phyloP scores from a whole-genome alignment of 768 basidiomycete genomes.

The Melanogaster broomeanus region DNA sequence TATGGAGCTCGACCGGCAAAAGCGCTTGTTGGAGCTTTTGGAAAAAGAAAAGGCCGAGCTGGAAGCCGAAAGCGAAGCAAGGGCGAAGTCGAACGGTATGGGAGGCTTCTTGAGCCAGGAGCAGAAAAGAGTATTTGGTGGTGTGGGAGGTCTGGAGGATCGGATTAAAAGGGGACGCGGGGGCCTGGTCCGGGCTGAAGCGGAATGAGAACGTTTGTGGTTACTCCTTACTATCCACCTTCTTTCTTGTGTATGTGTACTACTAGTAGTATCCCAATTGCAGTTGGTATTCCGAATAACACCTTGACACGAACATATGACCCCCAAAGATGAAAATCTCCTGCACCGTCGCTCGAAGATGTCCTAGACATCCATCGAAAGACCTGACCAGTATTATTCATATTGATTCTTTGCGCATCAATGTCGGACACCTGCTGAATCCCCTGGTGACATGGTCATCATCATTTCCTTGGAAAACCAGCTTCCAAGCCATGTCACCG shows the following conservation, averaged over 20 bases:
- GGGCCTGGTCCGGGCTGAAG: conserved; percentile 68
- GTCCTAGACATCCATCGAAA: neutral
- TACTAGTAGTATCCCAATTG: conserved; percentile 3
- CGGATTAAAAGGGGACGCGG: conserved; percentile 72
- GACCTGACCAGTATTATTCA: too few relatives aligned
- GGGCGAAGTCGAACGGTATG: conserved; percentile 75
- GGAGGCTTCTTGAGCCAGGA: conserved; percentile 81
- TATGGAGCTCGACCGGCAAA: conserved; percentile 69
- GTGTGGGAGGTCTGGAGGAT: conserved; percentile 75
- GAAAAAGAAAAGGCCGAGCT: conserved; percentile 79
- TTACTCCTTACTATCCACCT: neutral
- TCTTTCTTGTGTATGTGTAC: conserved; percentile 7
- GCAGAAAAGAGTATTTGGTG: conserved; percentile 83
- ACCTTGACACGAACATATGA: too few relatives aligned
- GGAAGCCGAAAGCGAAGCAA: conserved; percentile 67
- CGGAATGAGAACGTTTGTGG: conserved; percentile 20
- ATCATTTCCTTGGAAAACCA: neutral
- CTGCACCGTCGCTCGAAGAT: neutral
- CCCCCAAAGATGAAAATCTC: too few relatives aligned
- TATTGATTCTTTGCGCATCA: neutral
- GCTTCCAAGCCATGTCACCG: neutral
- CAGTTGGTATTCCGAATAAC: neutral
- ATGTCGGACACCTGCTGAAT: neutral
- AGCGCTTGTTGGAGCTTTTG: conserved; percentile 65
- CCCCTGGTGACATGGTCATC: conserved; percentile 2